Evolutionary conservation across 139 green algal genomes (phyloP).

Genomic region (Chlamydomonas sp.): DNA sequence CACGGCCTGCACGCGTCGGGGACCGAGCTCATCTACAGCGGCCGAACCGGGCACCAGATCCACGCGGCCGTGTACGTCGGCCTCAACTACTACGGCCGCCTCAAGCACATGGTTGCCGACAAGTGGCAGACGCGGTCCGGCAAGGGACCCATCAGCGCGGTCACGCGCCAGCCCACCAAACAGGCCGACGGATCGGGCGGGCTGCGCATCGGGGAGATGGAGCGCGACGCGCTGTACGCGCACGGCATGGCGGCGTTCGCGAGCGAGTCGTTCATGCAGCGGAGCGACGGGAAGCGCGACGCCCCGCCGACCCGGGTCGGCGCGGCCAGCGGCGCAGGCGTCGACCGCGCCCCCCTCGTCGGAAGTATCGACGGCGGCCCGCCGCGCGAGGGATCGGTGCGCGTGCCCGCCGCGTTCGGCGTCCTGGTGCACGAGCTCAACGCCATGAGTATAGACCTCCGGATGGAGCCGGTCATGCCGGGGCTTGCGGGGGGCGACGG

Average conservation of each 20-base stretch:
- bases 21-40: slow-evolving; percentile 51
- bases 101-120: slow-evolving; percentile 55
- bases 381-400: too few relatives aligned
- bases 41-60: slow-evolving; percentile 42
- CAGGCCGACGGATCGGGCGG: slow-evolving; percentile 24
- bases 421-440: neutral
- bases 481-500: too few relatives aligned
- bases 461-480: too few relatives aligned
- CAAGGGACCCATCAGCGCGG: too few relatives aligned
- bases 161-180: slow-evolving; percentile 13
- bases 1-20: slow-evolving; percentile 10
- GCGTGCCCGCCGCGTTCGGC: too few relatives aligned
- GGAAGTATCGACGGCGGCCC: too few relatives aligned
- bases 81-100: slow-evolving; percentile 48
- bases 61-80: slow-evolving; percentile 44
- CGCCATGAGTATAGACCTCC: too few relatives aligned
- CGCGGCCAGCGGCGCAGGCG: too few relatives aligned
- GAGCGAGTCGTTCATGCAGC: slow-evolving; percentile 16
- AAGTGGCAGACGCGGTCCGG: too few relatives aligned
- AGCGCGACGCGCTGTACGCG: slow-evolving; percentile 36
- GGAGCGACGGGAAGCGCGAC: slow-evolving; percentile 47
- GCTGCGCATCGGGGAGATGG: slow-evolving; percentile 66
- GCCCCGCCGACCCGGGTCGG: slow-evolving; percentile 17
- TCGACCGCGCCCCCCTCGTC: too few relatives aligned
- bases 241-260: slow-evolving; percentile 14